Conservation (phyloP, 495 filamentous ascomycete species). For the Recurvomyces mirabilis region DNA sequence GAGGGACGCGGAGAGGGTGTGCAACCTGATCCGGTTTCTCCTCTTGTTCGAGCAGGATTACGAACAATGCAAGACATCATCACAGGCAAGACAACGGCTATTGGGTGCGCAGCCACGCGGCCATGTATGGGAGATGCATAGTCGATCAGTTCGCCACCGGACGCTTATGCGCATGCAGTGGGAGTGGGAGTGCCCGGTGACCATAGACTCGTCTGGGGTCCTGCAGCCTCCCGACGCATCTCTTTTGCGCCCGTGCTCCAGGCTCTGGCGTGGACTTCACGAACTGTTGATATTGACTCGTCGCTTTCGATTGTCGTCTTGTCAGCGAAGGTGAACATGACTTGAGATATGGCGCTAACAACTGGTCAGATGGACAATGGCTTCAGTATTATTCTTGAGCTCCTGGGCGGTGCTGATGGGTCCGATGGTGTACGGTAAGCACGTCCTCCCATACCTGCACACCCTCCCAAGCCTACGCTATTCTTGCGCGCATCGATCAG, state of each 20-base stretch:
- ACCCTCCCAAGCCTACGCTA: background rate
- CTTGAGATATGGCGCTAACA: too few species aligned
- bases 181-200: slow-evolving; percentile 13
- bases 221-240: slow-evolving; percentile 10
- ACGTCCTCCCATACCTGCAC: slow-evolving; percentile 10
- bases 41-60: too few species aligned
- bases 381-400: slow-evolving; percentile 76
- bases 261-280: too few species aligned
- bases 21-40: slow-evolving; percentile 5
- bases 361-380: slow-evolving; percentile 74
- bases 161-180: slow-evolving; percentile 13
- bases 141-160: slow-evolving; percentile 7
- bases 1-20: slow-evolving; percentile 1
- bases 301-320: too few species aligned
- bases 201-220: too few species aligned
- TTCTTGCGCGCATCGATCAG: too few species aligned
- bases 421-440: slow-evolving; percentile 55
- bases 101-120: slow-evolving; percentile 4
- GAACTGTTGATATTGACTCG: too few species aligned
- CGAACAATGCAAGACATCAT: slow-evolving; percentile 15
- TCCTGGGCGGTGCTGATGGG: slow-evolving; percentile 95
- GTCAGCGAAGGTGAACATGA: too few species aligned
- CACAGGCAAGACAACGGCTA: background rate
- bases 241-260: too few species aligned
- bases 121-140: background rate